Evolutionary conservation across 2,329 filamentous ascomycete species (phyloP).

Genomic region (Camptophora hylomeconis): DNA sequence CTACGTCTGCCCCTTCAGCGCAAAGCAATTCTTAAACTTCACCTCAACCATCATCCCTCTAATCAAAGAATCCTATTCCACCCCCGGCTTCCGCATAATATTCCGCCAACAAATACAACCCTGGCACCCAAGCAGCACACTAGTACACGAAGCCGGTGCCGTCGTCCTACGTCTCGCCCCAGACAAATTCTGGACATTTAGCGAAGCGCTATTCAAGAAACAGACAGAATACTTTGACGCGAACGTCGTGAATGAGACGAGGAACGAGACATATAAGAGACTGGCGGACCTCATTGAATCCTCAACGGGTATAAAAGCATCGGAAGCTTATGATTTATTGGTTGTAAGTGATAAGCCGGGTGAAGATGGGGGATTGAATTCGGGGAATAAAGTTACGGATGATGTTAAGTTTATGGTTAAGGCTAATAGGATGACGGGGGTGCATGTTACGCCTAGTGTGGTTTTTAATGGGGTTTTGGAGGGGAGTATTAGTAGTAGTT

Average conservation of each 20-base stretch:
- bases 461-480: conserved; percentile 74
- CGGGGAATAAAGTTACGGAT: conserved; percentile 68
- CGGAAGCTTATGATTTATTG: conserved; percentile 56
- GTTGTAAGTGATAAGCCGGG: conserved; percentile 54
- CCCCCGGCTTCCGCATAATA: conserved; percentile 51
- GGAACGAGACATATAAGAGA: conserved; percentile 72
- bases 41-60: conserved; percentile 52
- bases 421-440: conserved; percentile 57
- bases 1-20: conserved; percentile 74
- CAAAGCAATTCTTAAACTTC: conserved; percentile 66
- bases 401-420: conserved; percentile 78
- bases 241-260: conserved; percentile 66
- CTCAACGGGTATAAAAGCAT: conserved; percentile 56
- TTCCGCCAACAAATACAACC: conserved; percentile 89
- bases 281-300: conserved; percentile 59
- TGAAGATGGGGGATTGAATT: conserved; percentile 57
- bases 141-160: conserved; percentile 59
- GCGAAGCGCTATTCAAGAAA: conserved; percentile 50
- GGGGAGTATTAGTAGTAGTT: conserved; percentile 64
- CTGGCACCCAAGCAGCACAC: conserved; percentile 80
- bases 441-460: conserved; percentile 86
- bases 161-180: conserved; percentile 63
- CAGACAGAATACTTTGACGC: conserved; percentile 77
- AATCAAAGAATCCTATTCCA: conserved; percentile 47
- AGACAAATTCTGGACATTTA: conserved; percentile 69